Conservation (phyloP, 176 grass and related monocot species). For the Thinopyrum elongatum region DNA sequence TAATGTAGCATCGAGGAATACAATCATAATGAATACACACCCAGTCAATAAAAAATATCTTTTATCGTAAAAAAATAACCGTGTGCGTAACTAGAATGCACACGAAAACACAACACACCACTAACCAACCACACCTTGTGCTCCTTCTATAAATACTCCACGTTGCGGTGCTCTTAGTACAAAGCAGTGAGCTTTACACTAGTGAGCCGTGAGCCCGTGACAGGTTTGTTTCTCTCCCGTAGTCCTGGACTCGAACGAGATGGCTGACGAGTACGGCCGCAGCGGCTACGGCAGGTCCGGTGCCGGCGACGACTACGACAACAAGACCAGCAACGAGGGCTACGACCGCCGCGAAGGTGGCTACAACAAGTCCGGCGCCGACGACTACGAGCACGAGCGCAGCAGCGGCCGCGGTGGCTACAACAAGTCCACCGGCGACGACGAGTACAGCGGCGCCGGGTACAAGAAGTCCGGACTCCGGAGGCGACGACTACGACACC, state of each 20-base stretch:
- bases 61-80: too few species aligned
- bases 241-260: background rate
- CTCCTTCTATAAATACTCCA: constrained; percentile 35
- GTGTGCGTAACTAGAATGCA: too few species aligned
- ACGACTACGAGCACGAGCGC: background rate
- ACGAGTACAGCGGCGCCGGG: constrained; percentile 8
- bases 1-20: too few species aligned
- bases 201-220: background rate
- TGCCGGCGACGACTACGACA: constrained; percentile 1
- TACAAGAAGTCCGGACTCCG: constrained; percentile 16
- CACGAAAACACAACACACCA: too few species aligned
- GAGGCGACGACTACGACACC: background rate
- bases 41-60: too few species aligned
- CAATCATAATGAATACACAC: too few species aligned
- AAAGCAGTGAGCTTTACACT: background rate
- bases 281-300: constrained; percentile 28
- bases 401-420: background rate
- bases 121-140: too few species aligned
- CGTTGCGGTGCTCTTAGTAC: constrained; percentile 17
- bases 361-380: constrained; percentile 4
- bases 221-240: background rate
- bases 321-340: background rate
- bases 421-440: constrained; percentile 7
- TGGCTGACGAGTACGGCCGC: constrained; percentile 49
- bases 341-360: constrained; percentile 1